A percentile compares a stretch with the other conserved stretches of the same genome.
These are phyloP conservation scores for Trametes pubescens DNA, from an alignment of 1,284 basidiomycete species.

Conservation along the genomic window DNA sequence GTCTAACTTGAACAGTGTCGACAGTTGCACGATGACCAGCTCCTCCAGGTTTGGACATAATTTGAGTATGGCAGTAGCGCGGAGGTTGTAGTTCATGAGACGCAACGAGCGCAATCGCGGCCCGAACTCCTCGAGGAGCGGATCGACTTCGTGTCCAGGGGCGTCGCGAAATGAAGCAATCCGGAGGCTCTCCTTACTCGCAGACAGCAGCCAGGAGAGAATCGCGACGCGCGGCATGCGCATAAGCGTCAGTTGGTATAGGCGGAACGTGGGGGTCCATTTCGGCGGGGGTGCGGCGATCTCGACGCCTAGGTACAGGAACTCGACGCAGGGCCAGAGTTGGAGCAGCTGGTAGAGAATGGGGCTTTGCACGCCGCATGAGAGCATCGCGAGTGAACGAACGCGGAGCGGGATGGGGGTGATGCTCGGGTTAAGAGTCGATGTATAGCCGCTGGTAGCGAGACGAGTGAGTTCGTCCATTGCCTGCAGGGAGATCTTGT, in stretches of 20 bases:
- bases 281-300: conserved; percentile 46
- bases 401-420: conserved; percentile 32
- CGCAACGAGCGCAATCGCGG: conserved; percentile 52
- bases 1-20: conserved; percentile 44
- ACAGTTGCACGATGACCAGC: conserved; percentile 49
- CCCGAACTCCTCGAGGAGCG: conserved; percentile 43
- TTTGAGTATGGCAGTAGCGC: conserved; percentile 45
- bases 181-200: conserved; percentile 46
- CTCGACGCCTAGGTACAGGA: conserved; percentile 51
- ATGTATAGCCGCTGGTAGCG: background rate
- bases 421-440: background rate
- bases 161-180: conserved; percentile 51
- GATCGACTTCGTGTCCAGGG: conserved; percentile 40
- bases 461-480: conserved; percentile 38
- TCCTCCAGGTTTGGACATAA: conserved; percentile 53
- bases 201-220: conserved; percentile 50
- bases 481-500: conserved; percentile 40
- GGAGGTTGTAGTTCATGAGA: conserved; percentile 46
- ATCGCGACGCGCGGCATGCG: conserved; percentile 45
- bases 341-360: conserved; percentile 53
- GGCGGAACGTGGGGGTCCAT: conserved; percentile 30
- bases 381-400: conserved; percentile 48
- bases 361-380: conserved; percentile 53
- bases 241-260: conserved; percentile 53
- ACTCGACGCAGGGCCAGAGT: conserved; percentile 49